Evolutionary conservation across 768 basidiomycete species (phyloP).

Genomic region (Lactifluus pinguis): DNA sequence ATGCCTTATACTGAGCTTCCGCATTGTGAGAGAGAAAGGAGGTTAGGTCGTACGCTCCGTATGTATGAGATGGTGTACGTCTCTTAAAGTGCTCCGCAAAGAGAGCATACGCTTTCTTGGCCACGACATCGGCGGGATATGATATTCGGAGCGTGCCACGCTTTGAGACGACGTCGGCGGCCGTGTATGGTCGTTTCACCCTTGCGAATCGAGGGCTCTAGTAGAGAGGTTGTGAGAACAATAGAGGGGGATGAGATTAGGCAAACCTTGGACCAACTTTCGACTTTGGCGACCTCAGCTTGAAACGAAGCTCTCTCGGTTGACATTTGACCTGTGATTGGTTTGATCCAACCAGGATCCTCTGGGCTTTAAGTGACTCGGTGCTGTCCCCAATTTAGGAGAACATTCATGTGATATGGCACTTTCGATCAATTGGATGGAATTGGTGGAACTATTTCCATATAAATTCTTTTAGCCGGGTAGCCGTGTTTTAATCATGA

Average conservation of each 20-base stretch:
- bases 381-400: neutral
- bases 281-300: conserved; percentile 75
- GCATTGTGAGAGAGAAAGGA: neutral
- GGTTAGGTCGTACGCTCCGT: conserved; percentile 74
- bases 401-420: conserved; percentile 5
- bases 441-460: neutral
- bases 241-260: neutral
- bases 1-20: neutral
- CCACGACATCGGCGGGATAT: conserved; percentile 80
- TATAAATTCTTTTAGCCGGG: neutral
- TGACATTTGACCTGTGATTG: conserved; percentile 40
- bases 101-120: conserved; percentile 75
- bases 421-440: no score
- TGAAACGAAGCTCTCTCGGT: conserved; percentile 60
- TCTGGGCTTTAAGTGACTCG: no score
- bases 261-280: conserved; percentile 87
- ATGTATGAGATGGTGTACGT: conserved; percentile 86
- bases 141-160: conserved; percentile 77
- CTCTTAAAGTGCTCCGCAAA: conserved; percentile 69
- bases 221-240: conserved; percentile 26
- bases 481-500: neutral
- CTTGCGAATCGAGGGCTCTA: conserved; percentile 82
- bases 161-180: conserved; percentile 88
- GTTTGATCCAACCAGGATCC: neutral
- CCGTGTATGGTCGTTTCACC: conserved; percentile 87